Evolutionary conservation across 768 basidiomycete species (phyloP).

Genomic region (Tricholoma saponaceum): DNA sequence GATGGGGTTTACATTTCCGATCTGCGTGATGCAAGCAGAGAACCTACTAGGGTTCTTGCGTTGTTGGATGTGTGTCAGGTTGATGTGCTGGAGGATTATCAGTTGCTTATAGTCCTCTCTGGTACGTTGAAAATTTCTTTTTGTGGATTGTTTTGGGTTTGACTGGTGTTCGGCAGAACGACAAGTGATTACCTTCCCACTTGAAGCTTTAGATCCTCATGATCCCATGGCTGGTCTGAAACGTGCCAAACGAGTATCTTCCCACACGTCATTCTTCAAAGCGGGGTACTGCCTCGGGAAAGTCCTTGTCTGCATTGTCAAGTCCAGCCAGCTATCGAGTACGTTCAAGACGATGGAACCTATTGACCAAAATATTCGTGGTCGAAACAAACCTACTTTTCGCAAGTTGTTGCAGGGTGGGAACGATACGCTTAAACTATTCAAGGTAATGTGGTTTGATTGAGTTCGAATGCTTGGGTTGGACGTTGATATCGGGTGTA

Average conservation of each 20-base stretch:
- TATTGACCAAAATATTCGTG: conserved; percentile 82
- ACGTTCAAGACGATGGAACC: conserved; percentile 98
- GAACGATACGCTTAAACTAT: conserved; percentile 88
- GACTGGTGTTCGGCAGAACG: conserved; percentile 54
- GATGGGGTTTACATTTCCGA: conserved; percentile 97
- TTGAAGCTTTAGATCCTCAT: conserved; percentile 86
- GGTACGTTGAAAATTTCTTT: conserved; percentile 41
- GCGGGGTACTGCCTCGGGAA: conserved; percentile 88
- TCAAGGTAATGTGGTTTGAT: conserved; percentile 60
- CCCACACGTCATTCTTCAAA: conserved; percentile 98
- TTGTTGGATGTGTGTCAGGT: conserved; percentile 90
- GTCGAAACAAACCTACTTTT: conserved; percentile 86
- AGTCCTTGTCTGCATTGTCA: conserved; percentile 94
- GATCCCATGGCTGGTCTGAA: conserved; percentile 91
- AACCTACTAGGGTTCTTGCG: conserved; percentile 87
- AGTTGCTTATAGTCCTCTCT: conserved; percentile 97
- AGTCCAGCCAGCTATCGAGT: conserved; percentile 90
- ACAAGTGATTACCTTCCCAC: conserved; percentile 92
- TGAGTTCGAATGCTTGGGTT: background rate
- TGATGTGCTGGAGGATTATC: conserved; percentile 94
- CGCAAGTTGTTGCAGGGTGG: conserved; percentile 91
- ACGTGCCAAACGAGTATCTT: conserved; percentile 91
- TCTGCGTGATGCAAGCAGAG: conserved; percentile 66
- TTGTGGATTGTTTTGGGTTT: background rate
- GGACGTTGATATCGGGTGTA: conserved; percentile 23